These are phyloP conservation scores for Spergularia azorica DNA, from an alignment of 179 eudicot genomes.

Conservation along the genomic window DNA sequence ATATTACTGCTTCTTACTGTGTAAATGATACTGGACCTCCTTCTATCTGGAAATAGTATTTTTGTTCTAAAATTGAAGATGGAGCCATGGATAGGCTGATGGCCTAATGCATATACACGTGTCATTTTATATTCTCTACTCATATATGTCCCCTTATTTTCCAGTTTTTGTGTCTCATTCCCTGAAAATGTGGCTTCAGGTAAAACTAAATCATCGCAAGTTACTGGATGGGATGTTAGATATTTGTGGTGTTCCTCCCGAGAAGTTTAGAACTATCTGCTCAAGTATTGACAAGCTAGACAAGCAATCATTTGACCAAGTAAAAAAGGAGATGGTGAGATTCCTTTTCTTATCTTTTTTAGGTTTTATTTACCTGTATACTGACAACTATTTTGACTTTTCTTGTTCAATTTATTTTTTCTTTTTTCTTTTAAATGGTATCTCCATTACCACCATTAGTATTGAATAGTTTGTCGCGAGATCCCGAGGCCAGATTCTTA, in stretches of 20 bases:
- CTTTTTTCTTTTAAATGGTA: background rate
- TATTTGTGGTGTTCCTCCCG: constrained; percentile 88
- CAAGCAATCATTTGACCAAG: constrained; percentile 89
- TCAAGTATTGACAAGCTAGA: constrained; percentile 98
- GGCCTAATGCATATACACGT: too few species aligned
- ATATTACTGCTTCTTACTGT: too few species aligned
- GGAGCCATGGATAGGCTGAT: too few species aligned
- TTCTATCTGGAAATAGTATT: too few species aligned
- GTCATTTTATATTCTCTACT: background rate
- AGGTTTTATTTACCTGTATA: background rate
- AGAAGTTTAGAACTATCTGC: constrained; percentile 89
- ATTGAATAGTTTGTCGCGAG: background rate
- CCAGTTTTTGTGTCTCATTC: background rate
- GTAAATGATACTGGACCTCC: too few species aligned
- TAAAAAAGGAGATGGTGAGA: constrained; percentile 86
- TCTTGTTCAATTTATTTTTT: background rate
- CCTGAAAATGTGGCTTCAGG: constrained; percentile 42
- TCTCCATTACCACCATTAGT: background rate
- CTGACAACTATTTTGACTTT: background rate
- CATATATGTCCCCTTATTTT: background rate
- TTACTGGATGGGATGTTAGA: constrained; percentile 92
- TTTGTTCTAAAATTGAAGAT: background rate
- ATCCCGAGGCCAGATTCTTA: background rate
- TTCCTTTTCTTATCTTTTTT: background rate
- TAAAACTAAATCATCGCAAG: constrained; percentile 92